phyloP scores from a whole-genome alignment of 23 red algal species.

The Porphyridium purpureum region DNA sequence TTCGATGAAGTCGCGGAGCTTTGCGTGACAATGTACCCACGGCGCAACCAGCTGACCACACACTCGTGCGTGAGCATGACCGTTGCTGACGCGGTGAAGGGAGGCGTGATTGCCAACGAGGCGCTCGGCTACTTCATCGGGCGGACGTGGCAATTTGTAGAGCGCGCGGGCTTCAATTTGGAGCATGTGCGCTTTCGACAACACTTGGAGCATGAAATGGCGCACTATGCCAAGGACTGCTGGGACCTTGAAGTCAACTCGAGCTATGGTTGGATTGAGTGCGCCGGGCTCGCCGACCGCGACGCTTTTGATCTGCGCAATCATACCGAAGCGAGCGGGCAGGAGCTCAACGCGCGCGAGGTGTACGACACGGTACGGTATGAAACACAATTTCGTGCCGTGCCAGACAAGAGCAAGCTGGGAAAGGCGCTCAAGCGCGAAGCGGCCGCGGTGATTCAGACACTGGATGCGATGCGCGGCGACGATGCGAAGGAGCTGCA shows the following conservation, averaged over 20 bases:
- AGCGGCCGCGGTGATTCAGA: conserved; percentile 46
- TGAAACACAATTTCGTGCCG: conserved; percentile 21
- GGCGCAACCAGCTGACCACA: conserved; percentile 44
- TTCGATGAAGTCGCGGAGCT: conserved; percentile 36
- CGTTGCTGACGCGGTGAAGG: conserved; percentile 49
- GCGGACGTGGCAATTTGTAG: conserved; percentile 44
- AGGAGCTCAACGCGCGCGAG: conserved; percentile 58
- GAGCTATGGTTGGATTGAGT: conserved; percentile 87
- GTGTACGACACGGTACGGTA: conserved; percentile 34
- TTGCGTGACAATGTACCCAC: conserved; percentile 45
- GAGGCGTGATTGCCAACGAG: conserved; percentile 67
- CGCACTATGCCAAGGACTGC: conserved; percentile 94
- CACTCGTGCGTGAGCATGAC: conserved; percentile 21
- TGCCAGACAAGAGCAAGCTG: conserved; percentile 56
- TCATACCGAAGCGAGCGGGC: conserved; percentile 45
- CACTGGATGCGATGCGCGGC: conserved; percentile 40
- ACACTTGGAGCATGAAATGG: conserved; percentile 97
- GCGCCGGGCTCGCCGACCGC: conserved; percentile 91
- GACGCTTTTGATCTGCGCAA: conserved; percentile 65
- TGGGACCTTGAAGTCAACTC: conserved; percentile 98
- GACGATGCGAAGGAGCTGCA: conserved; percentile 6
- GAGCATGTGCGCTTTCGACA: conserved; percentile 86
- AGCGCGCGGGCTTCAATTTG: conserved; percentile 61
- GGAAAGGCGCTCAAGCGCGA: conserved; percentile 64
- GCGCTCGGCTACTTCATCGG: conserved; percentile 96